Evolutionary conservation across 768 basidiomycete species (phyloP).

Genomic region (Pleurotus tuoliensis): DNA sequence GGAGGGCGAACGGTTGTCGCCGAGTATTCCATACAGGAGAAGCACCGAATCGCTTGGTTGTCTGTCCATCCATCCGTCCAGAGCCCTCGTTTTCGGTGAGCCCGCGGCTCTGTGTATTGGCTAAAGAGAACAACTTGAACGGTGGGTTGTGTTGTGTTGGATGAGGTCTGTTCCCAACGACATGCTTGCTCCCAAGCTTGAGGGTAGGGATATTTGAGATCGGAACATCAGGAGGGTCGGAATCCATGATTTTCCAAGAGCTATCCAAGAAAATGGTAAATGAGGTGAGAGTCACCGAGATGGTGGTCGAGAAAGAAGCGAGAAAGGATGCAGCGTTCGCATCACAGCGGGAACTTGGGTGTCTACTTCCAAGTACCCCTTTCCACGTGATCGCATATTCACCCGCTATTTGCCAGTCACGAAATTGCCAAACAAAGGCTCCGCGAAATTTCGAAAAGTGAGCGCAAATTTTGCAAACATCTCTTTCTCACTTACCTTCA

Average conservation of each 20-base stretch:
- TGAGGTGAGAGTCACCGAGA: background rate
- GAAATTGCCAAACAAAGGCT: slow-evolving; percentile 3
- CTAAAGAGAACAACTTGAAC: background rate
- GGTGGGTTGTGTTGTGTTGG: background rate
- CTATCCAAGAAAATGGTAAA: background rate
- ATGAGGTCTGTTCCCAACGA: background rate
- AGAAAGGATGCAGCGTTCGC: background rate
- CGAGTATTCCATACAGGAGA: background rate
- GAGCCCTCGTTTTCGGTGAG: background rate
- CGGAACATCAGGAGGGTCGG: background rate
- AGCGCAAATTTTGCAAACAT: background rate
- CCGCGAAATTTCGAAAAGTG: background rate
- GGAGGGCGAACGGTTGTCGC: background rate
- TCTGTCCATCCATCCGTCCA: background rate
- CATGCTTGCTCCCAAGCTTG: background rate
- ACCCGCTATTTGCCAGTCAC: background rate
- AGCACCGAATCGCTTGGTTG: background rate
- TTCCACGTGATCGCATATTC: too few species aligned
- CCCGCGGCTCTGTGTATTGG: background rate
- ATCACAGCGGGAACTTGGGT: background rate
- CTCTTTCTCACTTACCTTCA: background rate
- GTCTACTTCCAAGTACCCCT: too few species aligned
- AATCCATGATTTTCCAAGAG: background rate
- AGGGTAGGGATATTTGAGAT: background rate
- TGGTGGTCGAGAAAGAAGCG: background rate